Conservation (phyloP, 306 rosid species). For the Vigna reflexopilosa region DNA sequence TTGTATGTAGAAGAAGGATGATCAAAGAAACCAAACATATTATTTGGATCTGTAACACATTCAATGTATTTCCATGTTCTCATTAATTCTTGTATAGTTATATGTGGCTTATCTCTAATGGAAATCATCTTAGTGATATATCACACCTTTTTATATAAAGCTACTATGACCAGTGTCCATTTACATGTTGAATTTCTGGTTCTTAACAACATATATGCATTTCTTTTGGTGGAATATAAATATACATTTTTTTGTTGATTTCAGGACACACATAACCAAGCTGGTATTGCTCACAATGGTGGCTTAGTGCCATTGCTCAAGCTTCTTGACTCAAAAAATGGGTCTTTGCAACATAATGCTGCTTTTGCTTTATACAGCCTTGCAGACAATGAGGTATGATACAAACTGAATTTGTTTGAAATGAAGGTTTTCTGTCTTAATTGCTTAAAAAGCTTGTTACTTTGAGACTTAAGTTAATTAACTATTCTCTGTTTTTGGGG, state of each 20-base stretch:
- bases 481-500: conserved; percentile 24
- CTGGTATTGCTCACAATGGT: conserved; percentile 96
- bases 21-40: too few relatives aligned
- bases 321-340: conserved; percentile 98
- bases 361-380: conserved; percentile 99
- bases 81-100: background rate
- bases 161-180: conserved; percentile 12
- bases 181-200: background rate
- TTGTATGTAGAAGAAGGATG: background rate
- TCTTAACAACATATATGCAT: background rate
- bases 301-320: conserved; percentile 89
- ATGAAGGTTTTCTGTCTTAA: conserved; percentile 25
- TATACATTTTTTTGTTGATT: conserved; percentile 17
- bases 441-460: conserved; percentile 37
- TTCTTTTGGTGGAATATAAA: background rate
- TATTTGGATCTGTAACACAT: conserved; percentile 34
- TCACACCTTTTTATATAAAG: conserved; percentile 9
- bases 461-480: conserved; percentile 42
- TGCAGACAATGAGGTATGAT: conserved; percentile 92
- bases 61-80: conserved; percentile 11
- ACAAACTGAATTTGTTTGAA: conserved; percentile 31
- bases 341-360: conserved; percentile 98
- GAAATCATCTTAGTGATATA: conserved; percentile 19
- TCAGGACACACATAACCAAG: conserved; percentile 97
- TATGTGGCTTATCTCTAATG: conserved; percentile 8